phyloP scores from a whole-genome alignment of 2,329 filamentous ascomycete genomes.

The Pseudomassariella vexata region DNA sequence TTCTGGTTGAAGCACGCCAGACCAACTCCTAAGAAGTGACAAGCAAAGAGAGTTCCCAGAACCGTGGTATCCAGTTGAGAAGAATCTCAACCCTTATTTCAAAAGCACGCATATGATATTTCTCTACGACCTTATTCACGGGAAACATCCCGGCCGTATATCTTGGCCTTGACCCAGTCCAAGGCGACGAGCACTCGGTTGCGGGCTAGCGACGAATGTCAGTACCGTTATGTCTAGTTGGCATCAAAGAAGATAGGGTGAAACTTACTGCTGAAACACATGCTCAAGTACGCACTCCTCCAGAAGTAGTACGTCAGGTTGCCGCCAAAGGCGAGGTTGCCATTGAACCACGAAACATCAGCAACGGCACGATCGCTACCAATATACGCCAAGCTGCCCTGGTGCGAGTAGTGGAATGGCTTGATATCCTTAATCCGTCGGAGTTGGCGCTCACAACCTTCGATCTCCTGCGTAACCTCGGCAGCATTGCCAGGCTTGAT shows the following conservation, averaged over 20 bases:
- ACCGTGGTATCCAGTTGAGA: no score
- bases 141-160: conserved; percentile 93
- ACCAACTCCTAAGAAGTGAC: no score
- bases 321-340: conserved; percentile 90
- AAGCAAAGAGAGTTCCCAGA: no score
- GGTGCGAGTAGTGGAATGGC: conserved; percentile 97
- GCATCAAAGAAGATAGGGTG: background rate
- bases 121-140: conserved; percentile 70
- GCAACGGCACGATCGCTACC: conserved; percentile 96
- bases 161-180: conserved; percentile 95
- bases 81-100: no score
- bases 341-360: conserved; percentile 95
- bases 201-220: conserved; percentile 63
- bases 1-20: no score
- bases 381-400: conserved; percentile 95
- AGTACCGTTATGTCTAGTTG: background rate
- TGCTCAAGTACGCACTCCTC: conserved; percentile 95
- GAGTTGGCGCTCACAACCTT: conserved; percentile 78
- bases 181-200: conserved; percentile 89
- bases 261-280: conserved; percentile 98
- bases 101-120: no score
- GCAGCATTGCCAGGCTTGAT: conserved; percentile 60
- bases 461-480: conserved; percentile 68
- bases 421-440: conserved; percentile 89
- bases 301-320: conserved; percentile 97